Conservation (phyloP, 2,329 filamentous ascomycete species). For the Aureobasidium uvarum region DNA sequence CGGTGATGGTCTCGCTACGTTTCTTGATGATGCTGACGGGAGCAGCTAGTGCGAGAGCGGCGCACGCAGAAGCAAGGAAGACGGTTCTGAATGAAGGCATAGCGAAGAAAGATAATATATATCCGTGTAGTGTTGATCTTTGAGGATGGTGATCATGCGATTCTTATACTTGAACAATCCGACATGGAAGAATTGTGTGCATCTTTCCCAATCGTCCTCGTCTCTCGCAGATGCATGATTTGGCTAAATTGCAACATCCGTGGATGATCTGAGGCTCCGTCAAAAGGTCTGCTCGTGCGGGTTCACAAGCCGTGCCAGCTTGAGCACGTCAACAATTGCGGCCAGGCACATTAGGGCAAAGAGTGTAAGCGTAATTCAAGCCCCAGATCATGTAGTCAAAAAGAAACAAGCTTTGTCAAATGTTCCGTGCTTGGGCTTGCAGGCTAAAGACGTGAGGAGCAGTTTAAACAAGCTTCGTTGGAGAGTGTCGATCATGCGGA, state of each 20-base stretch:
- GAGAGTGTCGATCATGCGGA: background rate
- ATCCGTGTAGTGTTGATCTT: background rate
- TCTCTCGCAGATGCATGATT: no score
- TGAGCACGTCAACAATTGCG: background rate
- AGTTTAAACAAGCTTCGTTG: slow-evolving; percentile 12
- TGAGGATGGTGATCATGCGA: background rate
- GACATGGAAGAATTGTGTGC: background rate
- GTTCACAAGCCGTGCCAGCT: background rate
- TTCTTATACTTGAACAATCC: background rate
- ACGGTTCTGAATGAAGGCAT: slow-evolving; percentile 20
- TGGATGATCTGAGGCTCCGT: background rate
- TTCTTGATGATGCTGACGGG: slow-evolving; percentile 10
- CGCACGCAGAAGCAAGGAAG: slow-evolving; percentile 1
- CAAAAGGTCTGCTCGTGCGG: background rate
- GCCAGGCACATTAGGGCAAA: background rate
- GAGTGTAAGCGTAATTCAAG: background rate
- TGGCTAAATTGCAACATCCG: background rate
- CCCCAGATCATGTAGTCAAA: background rate
- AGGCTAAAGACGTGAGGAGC: slow-evolving; percentile 9
- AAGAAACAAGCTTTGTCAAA: slow-evolving; percentile 1
- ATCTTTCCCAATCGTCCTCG: background rate
- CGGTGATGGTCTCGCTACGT: slow-evolving; percentile 25
- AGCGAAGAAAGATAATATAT: background rate
- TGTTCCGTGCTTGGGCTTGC: background rate
- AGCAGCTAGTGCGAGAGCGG: slow-evolving; percentile 1